phyloP scores from a whole-genome alignment of 179 eudicot species.

The Nepenthes alata region DNA sequence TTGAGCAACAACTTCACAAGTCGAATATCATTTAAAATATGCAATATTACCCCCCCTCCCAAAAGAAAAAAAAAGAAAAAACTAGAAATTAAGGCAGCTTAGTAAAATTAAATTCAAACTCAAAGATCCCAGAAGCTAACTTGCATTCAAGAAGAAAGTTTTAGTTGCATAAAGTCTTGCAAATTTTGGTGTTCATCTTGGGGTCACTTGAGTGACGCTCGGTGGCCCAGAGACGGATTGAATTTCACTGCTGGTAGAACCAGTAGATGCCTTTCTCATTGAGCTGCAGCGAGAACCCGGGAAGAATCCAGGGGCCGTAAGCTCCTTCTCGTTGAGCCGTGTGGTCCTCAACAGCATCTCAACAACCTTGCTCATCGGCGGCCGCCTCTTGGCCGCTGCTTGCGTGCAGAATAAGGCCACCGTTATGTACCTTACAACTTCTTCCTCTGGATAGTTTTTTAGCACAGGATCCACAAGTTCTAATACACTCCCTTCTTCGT shows the following conservation, averaged over 20 bases:
- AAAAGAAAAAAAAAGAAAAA: too few species aligned
- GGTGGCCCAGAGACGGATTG: conserved; percentile 37
- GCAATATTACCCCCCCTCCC: too few species aligned
- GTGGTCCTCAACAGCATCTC: conserved; percentile 56
- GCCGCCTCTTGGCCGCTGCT: conserved; percentile 58
- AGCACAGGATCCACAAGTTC: conserved; percentile 75
- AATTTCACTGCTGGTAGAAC: conserved; percentile 36
- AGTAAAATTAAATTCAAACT: too few species aligned
- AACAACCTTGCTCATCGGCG: conserved; percentile 72
- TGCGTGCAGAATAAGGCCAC: conserved; percentile 92
- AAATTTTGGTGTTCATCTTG: conserved; percentile 25
- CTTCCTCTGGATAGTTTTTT: conserved; percentile 42
- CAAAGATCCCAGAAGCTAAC: too few species aligned
- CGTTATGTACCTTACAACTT: conserved; percentile 46
- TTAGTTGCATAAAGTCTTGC: too few species aligned
- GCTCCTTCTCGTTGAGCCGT: conserved; percentile 55
- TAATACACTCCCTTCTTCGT: conserved; percentile 48
- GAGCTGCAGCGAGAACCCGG: conserved; percentile 18
- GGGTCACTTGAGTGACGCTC: conserved; percentile 47
- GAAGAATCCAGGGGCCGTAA: conserved; percentile 62
- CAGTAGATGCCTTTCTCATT: conserved; percentile 20
- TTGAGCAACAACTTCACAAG: too few species aligned
- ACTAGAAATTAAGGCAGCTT: too few species aligned
- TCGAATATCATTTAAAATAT: too few species aligned
- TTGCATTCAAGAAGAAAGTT: too few species aligned